Conservation (phyloP, 176 grass and related monocot species). For the Oryza brachyantha region DNA sequence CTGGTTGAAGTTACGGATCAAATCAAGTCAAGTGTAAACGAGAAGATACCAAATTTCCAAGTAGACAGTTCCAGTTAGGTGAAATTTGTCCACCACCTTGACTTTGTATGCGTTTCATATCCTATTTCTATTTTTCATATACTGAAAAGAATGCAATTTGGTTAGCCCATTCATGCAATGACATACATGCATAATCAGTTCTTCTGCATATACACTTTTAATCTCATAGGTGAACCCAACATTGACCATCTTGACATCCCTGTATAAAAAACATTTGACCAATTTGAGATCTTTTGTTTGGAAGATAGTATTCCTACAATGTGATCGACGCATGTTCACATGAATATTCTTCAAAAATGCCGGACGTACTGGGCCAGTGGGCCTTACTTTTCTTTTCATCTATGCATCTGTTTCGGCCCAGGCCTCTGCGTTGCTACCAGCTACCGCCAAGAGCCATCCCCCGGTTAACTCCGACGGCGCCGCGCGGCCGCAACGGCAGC, state of each 20-base stretch:
- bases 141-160: background rate
- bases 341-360: background rate
- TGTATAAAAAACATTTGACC: no score
- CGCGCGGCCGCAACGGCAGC: background rate
- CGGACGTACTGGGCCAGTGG: no score
- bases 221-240: background rate
- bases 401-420: background rate
- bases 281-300: background rate
- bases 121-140: background rate
- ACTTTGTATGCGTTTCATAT: background rate
- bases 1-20: background rate
- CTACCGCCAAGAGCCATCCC: background rate
- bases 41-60: background rate
- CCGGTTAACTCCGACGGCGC: background rate
- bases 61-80: background rate
- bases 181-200: background rate
- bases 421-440: background rate
- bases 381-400: background rate
- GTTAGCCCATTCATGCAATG: background rate
- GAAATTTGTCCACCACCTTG: background rate
- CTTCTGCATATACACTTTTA: background rate
- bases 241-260: background rate
- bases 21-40: background rate
- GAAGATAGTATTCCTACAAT: background rate
- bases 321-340: no score